A percentile compares a stretch with the other conserved stretches of the same genome.
phyloP scores from a whole-genome alignment of 805 yeast species.

The Starmerella khaoyaiensis region DNA sequence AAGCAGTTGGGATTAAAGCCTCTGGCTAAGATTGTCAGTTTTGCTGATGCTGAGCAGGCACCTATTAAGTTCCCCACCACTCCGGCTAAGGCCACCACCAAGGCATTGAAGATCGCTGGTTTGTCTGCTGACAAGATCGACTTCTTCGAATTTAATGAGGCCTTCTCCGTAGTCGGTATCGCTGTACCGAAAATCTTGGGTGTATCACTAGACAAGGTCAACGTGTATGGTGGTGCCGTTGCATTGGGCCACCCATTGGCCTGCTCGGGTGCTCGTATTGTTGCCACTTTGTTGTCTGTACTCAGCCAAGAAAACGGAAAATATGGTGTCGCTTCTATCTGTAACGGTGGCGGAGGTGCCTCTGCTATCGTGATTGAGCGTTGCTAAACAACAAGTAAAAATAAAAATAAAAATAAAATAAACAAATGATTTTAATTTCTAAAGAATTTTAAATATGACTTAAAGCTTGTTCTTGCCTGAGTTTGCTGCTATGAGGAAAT shows the following conservation, averaged over 20 bases:
- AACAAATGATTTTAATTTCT: no score
- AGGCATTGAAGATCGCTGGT: conserved; percentile 82
- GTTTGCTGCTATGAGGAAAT: conserved; percentile 27
- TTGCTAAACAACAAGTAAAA: conserved; percentile 26
- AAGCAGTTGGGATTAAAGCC: conserved; percentile 81
- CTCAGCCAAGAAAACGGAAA: conserved; percentile 75
- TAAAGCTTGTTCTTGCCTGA: conserved; percentile 30
- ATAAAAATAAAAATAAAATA: no score
- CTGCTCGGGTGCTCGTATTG: conserved; percentile 89
- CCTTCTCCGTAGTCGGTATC: conserved; percentile 90
- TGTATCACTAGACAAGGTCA: conserved; percentile 54
- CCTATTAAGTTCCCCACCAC: conserved; percentile 95
- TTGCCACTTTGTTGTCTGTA: conserved; percentile 72
- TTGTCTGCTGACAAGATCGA: conserved; percentile 56
- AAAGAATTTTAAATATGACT: no score
- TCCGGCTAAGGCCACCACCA: conserved; percentile 89
- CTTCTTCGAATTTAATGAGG: conserved; percentile 93
- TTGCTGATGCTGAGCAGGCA: conserved; percentile 97
- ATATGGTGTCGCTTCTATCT: conserved; percentile 88
- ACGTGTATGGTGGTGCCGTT: conserved; percentile 94
- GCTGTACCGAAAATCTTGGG: conserved; percentile 65
- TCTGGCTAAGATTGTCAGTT: conserved; percentile 73
- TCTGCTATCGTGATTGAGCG: conserved; percentile 80
- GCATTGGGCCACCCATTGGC: conserved; percentile 95
- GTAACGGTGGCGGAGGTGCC: conserved; percentile 99